Base-by-base conservation (phyloP, 352 stramenopile genomes). In the Phytophthora meadii region DNA sequence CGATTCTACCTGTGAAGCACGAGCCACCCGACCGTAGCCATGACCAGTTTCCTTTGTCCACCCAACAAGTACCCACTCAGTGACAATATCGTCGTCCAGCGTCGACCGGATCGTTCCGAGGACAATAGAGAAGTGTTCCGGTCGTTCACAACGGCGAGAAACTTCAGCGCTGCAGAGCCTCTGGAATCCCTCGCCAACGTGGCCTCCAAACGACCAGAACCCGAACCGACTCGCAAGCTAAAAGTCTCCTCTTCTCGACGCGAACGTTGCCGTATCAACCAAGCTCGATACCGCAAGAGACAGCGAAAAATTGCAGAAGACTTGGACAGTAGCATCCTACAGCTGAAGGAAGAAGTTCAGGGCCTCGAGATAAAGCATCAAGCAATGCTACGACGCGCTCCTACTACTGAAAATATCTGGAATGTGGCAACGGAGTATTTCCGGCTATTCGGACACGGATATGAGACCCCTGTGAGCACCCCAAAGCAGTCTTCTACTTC, bases 381-480 rank as follows among this genome's bases (percentile, higher is more conserved):
- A 11, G 5, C 14, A 1, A 19, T 57, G 4, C 2, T 57, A 30
- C 56, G 27, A 1, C 34, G 19, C 14, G 17, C 47, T 25, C 56
- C 17, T 5, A 27, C 15, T 9, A 44, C 44, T 36, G 27, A 64
- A 6, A 57, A 19, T 30, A 22, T 64, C 2, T 65, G 47, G 56
- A 25, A 51, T 12, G 56, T 58, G 6, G 56, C 19, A 7, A 46
- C 56, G 1, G 56, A 65, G 28, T 65, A 58, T 19, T 57, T 58
- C n/a, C 34, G 52, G 5, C 30, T 63, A 5, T 68, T 68, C 34
- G 52, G 45, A 0, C 7, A 57, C 17, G 52, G 60, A 11, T 68
- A 57, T 27, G 25, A 9, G 14, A 9, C 40, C 5, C 24, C 53
- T 28, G 30, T 36, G 30, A 27, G 5, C 19, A 10, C n/a, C 7